Evolutionary conservation across 768 basidiomycete genomes (phyloP).

Genomic region (Auriculariales sp.): DNA sequence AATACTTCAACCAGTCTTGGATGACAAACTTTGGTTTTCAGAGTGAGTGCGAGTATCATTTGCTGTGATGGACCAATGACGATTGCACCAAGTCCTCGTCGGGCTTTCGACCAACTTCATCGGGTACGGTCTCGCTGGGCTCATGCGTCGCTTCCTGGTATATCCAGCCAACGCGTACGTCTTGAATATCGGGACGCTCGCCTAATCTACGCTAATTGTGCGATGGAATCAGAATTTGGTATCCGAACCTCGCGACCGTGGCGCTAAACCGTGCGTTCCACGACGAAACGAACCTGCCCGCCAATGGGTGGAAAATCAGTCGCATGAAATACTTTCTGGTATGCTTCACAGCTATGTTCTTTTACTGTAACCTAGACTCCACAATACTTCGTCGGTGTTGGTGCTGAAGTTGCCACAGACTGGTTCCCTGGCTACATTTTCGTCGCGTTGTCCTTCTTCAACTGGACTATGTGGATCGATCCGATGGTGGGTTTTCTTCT

Average conservation of each 20-base stretch:
- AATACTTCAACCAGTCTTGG: constrained; percentile 18
- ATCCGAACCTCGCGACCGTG: constrained; percentile 13
- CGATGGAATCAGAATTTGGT: too few relatives aligned
- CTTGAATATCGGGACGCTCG: too few relatives aligned
- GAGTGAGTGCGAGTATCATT: too few relatives aligned
- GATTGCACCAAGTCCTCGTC: too few relatives aligned
- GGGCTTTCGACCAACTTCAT: constrained; percentile 11
- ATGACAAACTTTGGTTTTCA: constrained; percentile 9
- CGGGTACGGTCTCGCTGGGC: constrained; percentile 12
- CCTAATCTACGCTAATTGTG: too few relatives aligned
- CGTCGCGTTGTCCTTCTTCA: constrained; percentile 9
- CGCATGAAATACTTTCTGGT: constrained; percentile 9
- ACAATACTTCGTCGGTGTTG: too few relatives aligned
- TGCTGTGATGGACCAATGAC: too few relatives aligned
- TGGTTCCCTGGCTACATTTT: constrained; percentile 17
- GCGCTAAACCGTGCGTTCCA: constrained; percentile 13
- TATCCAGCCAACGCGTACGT: constrained; percentile 9
- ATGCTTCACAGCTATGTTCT: constrained; percentile 8
- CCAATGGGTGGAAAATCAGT: constrained; percentile 11
- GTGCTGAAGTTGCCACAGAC: too few relatives aligned
- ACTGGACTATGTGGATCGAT: constrained; percentile 14
- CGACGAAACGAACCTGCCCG: constrained; percentile 9
- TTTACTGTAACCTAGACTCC: too few relatives aligned
- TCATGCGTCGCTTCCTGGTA: constrained; percentile 12
- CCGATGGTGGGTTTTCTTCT: too few relatives aligned